Base-by-base conservation (phyloP, 768 basidiomycete genomes). In the Mycena crocata region DNA sequence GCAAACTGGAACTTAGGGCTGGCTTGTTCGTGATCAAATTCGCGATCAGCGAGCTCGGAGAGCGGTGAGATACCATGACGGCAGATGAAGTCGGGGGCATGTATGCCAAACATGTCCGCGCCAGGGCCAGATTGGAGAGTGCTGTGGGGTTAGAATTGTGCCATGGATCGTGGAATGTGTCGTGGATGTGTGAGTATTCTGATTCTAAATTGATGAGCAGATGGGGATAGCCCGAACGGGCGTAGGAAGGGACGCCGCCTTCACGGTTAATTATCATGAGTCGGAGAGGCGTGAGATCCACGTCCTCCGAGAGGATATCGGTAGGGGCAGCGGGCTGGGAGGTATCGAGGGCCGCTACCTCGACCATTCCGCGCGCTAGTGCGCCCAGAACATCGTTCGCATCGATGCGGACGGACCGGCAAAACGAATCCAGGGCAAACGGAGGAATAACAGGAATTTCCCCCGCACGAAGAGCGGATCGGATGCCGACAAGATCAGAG, bases 21-120 rank as follows among this genome's bases (percentile, higher is more conserved):
- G 98, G 98, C 75, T 96, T 97, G 78, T 99, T 99, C 34, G 97
- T 99, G 75, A 99, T 96, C 30, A 99, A 86, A 79, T 99, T 99
- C 49, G 89, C 97, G 72, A 99, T 99, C 67, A 99, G 88, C 3
- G 94, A 94, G 66, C 94, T 94, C 0, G 96, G 93, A 1, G 96
- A 97, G 54, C 96, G 94, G 81, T 99, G 98, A 17, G 95, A 97
- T 52, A 99, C 98, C 90, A 99, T 93, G 70, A 99, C 85, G 15
- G 96, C 98, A 19, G 96, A 98, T 2, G 97, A 95, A 3, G 93
- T 87, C 9, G 92, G 87, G 1, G 98, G 98, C 93, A 99, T 98
- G 78, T 94, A 93, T 2, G 85, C 82, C 42, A 99, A 85, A 77
- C 98, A 99, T 39, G 89, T 92, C 35, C 89, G 89, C 13, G 98